A percentile compares a stretch with the other conserved stretches of the same genome.
Conservation (phyloP, 768 basidiomycete genomes). For the Stropharia rugosoannulata region DNA sequence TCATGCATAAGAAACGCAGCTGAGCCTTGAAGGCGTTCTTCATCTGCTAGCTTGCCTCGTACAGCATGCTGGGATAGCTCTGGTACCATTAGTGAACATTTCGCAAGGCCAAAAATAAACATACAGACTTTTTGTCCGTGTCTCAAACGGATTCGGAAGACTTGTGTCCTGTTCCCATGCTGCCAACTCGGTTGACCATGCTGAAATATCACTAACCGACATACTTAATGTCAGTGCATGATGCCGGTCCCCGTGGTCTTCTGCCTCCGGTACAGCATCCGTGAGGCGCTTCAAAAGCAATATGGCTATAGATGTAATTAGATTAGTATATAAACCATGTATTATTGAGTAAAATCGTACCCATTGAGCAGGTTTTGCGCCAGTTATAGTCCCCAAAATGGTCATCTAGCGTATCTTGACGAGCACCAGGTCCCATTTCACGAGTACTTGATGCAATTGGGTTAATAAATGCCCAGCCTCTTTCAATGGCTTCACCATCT, state of each 20-base stretch:
- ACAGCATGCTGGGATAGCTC: background rate
- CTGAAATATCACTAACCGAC: background rate
- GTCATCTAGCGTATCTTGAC: constrained; percentile 16
- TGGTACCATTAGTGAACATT: background rate
- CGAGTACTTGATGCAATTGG: constrained; percentile 24
- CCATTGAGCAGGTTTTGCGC: constrained; percentile 20
- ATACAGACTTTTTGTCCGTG: background rate
- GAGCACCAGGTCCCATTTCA: constrained; percentile 34
- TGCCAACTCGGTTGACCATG: background rate
- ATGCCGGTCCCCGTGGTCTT: background rate
- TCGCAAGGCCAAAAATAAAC: background rate
- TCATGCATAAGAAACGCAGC: constrained; percentile 8
- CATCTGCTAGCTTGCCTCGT: constrained; percentile 8
- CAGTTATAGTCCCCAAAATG: constrained; percentile 28
- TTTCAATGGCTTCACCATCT: constrained; percentile 34
- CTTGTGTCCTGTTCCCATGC: constrained; percentile 9
- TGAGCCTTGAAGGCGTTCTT: background rate
- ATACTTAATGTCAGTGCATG: background rate
- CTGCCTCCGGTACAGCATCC: background rate
- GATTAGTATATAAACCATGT: background rate
- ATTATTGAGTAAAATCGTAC: background rate
- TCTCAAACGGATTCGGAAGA: constrained; percentile 10
- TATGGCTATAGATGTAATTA: background rate
- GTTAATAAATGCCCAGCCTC: constrained; percentile 28
- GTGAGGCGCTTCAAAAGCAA: background rate